phyloP scores from a whole-genome alignment of 2,329 filamentous ascomycete genomes.

The Gyromitra esculenta region DNA sequence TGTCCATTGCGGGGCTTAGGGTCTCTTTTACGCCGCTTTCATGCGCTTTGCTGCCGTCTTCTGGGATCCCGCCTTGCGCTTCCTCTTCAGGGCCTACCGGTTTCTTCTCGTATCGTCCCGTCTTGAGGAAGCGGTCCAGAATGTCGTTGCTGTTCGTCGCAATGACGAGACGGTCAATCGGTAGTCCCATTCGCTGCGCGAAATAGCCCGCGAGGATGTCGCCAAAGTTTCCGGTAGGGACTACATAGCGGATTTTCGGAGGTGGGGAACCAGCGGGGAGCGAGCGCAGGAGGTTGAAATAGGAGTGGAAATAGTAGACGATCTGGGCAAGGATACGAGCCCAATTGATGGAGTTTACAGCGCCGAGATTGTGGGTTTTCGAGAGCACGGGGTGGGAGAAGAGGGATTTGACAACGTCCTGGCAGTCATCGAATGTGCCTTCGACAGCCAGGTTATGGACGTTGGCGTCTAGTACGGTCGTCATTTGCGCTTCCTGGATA shows the following conservation, averaged over 20 bases:
- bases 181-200: slow-evolving; percentile 87
- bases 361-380: slow-evolving; percentile 81
- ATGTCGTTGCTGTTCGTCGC: slow-evolving; percentile 99
- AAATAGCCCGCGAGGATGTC: slow-evolving; percentile 95
- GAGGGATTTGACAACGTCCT: slow-evolving; percentile 93
- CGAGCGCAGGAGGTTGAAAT: slow-evolving; percentile 78
- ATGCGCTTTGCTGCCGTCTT: slow-evolving; percentile 71
- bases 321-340: slow-evolving; percentile 95
- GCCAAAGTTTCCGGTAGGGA: slow-evolving; percentile 96
- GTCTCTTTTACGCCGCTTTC: slow-evolving; percentile 85
- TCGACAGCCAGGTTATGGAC: slow-evolving; percentile 91
- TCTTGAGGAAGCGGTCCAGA: slow-evolving; percentile 92
- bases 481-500: slow-evolving; percentile 97
- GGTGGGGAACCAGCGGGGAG: slow-evolving; percentile 61
- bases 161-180: slow-evolving; percentile 85
- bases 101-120: slow-evolving; percentile 88
- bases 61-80: slow-evolving; percentile 67
- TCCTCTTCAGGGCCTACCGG: slow-evolving; percentile 67
- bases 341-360: slow-evolving; percentile 98
- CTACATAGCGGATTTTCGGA: slow-evolving; percentile 81
- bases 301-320: slow-evolving; percentile 95
- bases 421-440: slow-evolving; percentile 95
- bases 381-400: slow-evolving; percentile 89
- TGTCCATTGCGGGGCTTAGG: slow-evolving; percentile 95
- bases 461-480: slow-evolving; percentile 86